A percentile compares a stretch with the other conserved stretches of the same genome.
Conservation (phyloP, 257 asterid species). For the Solanum commersonii region DNA sequence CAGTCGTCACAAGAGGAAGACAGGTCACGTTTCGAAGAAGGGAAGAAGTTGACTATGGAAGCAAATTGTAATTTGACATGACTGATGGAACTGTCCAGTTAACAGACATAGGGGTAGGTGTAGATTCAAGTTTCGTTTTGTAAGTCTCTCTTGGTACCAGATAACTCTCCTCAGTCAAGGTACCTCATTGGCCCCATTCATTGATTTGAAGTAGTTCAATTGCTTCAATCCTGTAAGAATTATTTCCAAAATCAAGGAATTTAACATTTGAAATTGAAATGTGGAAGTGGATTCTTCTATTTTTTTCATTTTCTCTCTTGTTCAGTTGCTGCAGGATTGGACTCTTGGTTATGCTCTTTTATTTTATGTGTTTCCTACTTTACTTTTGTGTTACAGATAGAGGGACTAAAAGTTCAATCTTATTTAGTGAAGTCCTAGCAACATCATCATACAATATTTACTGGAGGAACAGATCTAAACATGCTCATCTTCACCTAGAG, state of each 20-base stretch:
- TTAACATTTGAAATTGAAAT: constrained; percentile 5
- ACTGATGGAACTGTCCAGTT: constrained; percentile 17
- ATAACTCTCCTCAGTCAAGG: constrained; percentile 18
- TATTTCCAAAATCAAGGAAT: constrained; percentile 1
- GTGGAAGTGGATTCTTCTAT: neutral
- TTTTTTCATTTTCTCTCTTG: neutral
- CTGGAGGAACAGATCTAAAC: neutral
- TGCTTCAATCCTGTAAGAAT: constrained; percentile 25
- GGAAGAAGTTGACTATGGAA: constrained; percentile 21
- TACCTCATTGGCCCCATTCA: constrained; percentile 32
- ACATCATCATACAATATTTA: neutral
- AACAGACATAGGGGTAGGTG: constrained; percentile 27
- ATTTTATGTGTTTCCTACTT: neutral
- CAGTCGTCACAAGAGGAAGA: constrained; percentile 98
- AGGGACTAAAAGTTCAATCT: neutral
- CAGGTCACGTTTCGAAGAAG: constrained; percentile 80
- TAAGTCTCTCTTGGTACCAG: constrained; percentile 24
- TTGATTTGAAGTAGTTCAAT: constrained; percentile 21
- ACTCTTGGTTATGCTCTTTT: neutral
- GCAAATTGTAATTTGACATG: constrained; percentile 8
- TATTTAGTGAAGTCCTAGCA: neutral
- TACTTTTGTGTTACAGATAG: neutral
- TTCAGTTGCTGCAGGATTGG: neutral
- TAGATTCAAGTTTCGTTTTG: constrained; percentile 31
- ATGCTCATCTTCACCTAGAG: neutral